These are phyloP conservation scores for Cercospora sp. DNA, from an alignment of 2,329 filamentous ascomycete genomes.

Conservation along the genomic window DNA sequence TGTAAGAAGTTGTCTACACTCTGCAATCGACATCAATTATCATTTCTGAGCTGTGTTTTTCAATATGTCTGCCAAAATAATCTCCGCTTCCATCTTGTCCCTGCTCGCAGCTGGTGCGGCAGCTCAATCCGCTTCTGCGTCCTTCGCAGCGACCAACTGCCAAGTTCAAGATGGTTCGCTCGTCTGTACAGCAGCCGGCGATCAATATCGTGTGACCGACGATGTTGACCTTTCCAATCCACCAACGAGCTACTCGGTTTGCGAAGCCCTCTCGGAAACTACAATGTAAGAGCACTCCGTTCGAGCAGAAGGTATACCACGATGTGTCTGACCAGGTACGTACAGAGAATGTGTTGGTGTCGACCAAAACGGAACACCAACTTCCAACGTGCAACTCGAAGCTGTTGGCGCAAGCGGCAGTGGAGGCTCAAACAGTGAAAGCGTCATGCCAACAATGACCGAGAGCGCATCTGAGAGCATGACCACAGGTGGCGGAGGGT, in stretches of 20 bases:
- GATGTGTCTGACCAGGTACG: neutral
- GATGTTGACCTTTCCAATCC: slow-evolving; percentile 1
- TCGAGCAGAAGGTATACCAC: no score
- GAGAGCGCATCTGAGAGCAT: neutral
- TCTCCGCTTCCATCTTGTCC: neutral
- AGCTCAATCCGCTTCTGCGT: neutral
- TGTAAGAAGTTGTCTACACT: neutral
- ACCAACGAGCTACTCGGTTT: neutral
- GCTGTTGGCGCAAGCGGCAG: neutral
- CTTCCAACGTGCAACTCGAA: neutral
- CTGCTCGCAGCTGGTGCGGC: neutral
- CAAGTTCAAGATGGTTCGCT: slow-evolving; percentile 2
- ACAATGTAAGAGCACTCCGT: neutral
- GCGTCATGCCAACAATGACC: neutral
- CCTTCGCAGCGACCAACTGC: neutral
- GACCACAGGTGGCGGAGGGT: neutral
- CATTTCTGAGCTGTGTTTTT: neutral
- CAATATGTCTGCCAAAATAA: neutral
- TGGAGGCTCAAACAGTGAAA: neutral
- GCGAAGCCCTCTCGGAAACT: neutral
- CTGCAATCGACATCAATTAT: neutral
- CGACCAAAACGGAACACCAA: neutral
- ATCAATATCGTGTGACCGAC: neutral
- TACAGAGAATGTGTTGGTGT: neutral
- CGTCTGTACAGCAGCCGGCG: neutral